phyloP scores from a whole-genome alignment of 768 basidiomycete genomes.

The Lactifluus pinguis region DNA sequence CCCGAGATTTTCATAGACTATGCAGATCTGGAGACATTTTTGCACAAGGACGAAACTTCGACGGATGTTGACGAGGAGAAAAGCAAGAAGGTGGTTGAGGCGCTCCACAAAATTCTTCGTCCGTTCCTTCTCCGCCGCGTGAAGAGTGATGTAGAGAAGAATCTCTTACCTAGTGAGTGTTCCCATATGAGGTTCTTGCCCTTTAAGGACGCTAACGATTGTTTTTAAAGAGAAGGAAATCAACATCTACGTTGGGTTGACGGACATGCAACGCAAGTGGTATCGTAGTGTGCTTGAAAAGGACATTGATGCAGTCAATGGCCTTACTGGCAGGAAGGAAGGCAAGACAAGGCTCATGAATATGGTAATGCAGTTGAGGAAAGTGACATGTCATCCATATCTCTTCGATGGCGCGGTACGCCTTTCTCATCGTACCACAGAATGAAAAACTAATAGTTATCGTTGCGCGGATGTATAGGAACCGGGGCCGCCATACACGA shows the following conservation, averaged over 20 bases:
- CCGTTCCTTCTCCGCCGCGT: conserved; percentile 92
- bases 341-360: conserved; percentile 97
- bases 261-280: conserved; percentile 98
- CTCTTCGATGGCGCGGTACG: conserved; percentile 85
- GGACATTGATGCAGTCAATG: conserved; percentile 98
- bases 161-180: conserved; percentile 71
- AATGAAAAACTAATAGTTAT: not conserved
- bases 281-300: conserved; percentile 94
- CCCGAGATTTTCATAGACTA: conserved; percentile 94
- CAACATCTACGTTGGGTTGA: conserved; percentile 94
- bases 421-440: conserved; percentile 3
- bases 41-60: conserved; percentile 75
- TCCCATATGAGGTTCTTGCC: not conserved
- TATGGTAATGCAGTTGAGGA: conserved; percentile 97
- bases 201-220: conserved; percentile 2
- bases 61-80: conserved; percentile 68
- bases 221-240: conserved; percentile 79
- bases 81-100: conserved; percentile 91
- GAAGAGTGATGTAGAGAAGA: conserved; percentile 96
- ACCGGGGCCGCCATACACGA: conserved; percentile 97
- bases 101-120: conserved; percentile 90
- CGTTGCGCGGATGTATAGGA: conserved; percentile 43
- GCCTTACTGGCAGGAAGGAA: conserved; percentile 93
- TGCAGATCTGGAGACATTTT: conserved; percentile 84
- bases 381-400: conserved; percentile 87